A percentile compares a stretch with the other conserved stretches of the same genome.
phyloP scores from a whole-genome alignment of 2,329 filamentous ascomycete species.

The Dactylellina parvicollis region DNA sequence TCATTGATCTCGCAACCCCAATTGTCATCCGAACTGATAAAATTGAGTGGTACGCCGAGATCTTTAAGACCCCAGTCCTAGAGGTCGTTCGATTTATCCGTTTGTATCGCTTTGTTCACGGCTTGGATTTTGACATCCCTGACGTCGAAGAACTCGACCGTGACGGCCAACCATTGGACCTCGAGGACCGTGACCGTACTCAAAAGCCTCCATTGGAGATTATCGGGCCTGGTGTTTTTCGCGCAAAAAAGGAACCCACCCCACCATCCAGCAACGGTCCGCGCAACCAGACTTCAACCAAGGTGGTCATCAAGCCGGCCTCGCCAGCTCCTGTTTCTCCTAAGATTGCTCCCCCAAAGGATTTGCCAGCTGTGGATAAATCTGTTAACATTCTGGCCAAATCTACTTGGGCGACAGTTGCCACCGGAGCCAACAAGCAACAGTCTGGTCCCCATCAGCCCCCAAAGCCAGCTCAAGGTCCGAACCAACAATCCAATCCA shows the following conservation, averaged over 20 bases:
- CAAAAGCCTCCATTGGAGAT: slow-evolving; percentile 34
- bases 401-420: slow-evolving; percentile 26
- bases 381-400: not conserved
- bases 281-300: not conserved
- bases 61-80: slow-evolving; percentile 31
- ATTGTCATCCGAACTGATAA: slow-evolving; percentile 20
- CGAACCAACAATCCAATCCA: not conserved
- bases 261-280: slow-evolving; percentile 5
- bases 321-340: not conserved
- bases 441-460: not conserved
- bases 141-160: slow-evolving; percentile 37
- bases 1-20: slow-evolving; percentile 29
- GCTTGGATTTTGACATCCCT: slow-evolving; percentile 38
- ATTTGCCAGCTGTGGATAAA: not conserved
- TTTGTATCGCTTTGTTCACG: slow-evolving; percentile 42
- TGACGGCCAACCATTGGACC: slow-evolving; percentile 21
- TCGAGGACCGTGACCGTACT: slow-evolving; percentile 41
- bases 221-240: slow-evolving; percentile 34
- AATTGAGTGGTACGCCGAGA: slow-evolving; percentile 47
- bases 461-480: not conserved
- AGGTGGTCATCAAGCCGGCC: not conserved
- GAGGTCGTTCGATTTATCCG: slow-evolving; percentile 38
- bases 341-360: not conserved
- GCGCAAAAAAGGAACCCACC: slow-evolving; percentile 1
- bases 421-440: not conserved